These are phyloP conservation scores for Yarrowia sp. DNA, from an alignment of 805 yeast species.

Conservation along the genomic window DNA sequence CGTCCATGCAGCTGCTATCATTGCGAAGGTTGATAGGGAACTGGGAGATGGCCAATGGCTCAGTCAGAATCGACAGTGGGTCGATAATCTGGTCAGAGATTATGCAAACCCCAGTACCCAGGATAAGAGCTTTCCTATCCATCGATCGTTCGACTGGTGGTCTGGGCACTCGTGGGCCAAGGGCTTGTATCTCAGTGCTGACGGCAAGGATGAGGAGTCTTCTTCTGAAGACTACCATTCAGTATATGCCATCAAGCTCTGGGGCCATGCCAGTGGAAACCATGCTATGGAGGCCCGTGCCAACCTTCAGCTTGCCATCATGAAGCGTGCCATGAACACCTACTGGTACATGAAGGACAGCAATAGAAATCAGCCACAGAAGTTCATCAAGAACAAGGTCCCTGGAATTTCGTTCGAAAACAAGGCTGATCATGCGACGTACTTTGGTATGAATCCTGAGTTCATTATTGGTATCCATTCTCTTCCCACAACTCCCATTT, in stretches of 20 bases:
- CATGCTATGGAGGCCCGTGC: conserved; percentile 51
- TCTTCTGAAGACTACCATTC: conserved; percentile 69
- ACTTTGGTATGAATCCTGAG: conserved; percentile 58
- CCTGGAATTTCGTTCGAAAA: conserved; percentile 69
- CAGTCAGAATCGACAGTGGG: conserved; percentile 49
- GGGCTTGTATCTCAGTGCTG: conserved; percentile 59
- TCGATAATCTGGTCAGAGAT: conserved; percentile 61
- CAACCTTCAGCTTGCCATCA: conserved; percentile 55
- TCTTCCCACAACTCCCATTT: conserved; percentile 65
- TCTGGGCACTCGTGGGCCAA: conserved; percentile 74
- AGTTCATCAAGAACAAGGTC: conserved; percentile 56
- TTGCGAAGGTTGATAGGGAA: conserved; percentile 59
- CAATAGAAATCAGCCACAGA: conserved; percentile 51
- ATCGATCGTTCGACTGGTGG: conserved; percentile 66
- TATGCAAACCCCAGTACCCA: conserved; percentile 57
- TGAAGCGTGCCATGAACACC: conserved; percentile 51
- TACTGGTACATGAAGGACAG: conserved; percentile 52
- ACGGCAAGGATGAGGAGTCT: conserved; percentile 71
- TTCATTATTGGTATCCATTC: conserved; percentile 77
- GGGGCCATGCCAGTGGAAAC: conserved; percentile 62
- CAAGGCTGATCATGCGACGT: conserved; percentile 68
- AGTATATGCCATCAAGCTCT: conserved; percentile 63
- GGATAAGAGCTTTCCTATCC: conserved; percentile 59
- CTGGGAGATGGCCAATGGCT: conserved; percentile 52
- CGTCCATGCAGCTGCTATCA: conserved; percentile 76